These are phyloP conservation scores for Scutellaria baicalensis DNA, from an alignment of 257 asterid genomes.

Conservation along the genomic window DNA sequence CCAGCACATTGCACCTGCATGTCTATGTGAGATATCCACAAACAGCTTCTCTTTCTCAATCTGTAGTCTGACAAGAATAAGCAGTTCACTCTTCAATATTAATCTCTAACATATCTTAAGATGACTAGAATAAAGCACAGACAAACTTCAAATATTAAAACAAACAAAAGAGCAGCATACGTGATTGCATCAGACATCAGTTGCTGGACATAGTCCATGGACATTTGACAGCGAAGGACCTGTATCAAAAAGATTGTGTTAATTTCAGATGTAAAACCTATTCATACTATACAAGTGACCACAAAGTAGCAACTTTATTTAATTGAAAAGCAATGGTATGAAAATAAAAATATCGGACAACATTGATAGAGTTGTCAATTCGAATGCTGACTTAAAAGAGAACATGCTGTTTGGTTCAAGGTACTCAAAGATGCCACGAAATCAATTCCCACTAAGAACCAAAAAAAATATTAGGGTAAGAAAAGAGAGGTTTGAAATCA, in stretches of 20 bases:
- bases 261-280: not conserved
- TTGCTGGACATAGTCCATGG: conserved; percentile 55
- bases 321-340: not conserved
- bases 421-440: not conserved
- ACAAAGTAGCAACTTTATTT: not conserved
- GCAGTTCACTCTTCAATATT: conserved; percentile 23
- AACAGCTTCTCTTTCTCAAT: conserved; percentile 74
- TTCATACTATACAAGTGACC: not conserved
- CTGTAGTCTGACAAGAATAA: conserved; percentile 58
- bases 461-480: not conserved
- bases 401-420: conserved; percentile 1
- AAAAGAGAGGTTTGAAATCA: conserved; percentile 8
- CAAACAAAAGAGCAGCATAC: conserved; percentile 42
- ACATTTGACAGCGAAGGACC: conserved; percentile 57
- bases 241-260: conserved; percentile 21
- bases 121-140: conserved; percentile 7
- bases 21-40: conserved; percentile 43
- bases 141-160: not conserved
- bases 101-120: conserved; percentile 1
- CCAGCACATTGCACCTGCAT: conserved; percentile 44
- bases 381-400: not conserved
- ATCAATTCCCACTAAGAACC: not conserved
- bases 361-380: not conserved
- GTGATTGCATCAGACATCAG: conserved; percentile 53
- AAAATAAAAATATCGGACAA: not conserved